Base-by-base conservation (phyloP, 371 early-diverging fungal genomes). In the Conidiobolus incongruus region DNA sequence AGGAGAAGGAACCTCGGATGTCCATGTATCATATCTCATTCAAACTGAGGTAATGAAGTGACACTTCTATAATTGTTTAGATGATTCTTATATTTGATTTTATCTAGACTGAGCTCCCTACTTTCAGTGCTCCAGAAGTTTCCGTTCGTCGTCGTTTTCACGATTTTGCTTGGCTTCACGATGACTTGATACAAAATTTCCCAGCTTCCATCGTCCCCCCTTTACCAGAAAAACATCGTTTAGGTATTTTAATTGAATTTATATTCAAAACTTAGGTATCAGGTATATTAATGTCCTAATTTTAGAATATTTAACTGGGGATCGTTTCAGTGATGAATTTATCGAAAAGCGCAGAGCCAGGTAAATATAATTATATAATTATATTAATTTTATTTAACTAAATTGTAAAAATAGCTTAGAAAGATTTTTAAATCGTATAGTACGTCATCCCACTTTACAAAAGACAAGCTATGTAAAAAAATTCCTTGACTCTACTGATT, bases 91-190 rank as follows among this genome's bases (percentile, higher is more conserved):
- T 44, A 19, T 26, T 26, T 26, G 28, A 24, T 37, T n/a, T 11
- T 41, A 8, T 40, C 35, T 40, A 78, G 77, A 76, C 77, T 1
- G 54, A 55, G 1, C 40, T 77, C 22, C 60, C 57, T 30, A 56
- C 61, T 4, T 76, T 72, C 45, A 49, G 61, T 4, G 50, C 54
- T 10, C 52, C 63, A 5, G 55, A 52, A 16, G 55, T 60, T 8
- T 55, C 68, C 16, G 75, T 88, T 20, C 67, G 90, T 42, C 66
- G 92, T 48, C 69, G 95, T 45, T 95, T 78, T 61, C 81, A 77
- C 53, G 95, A 95, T 55, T 95, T 95, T 66, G 71, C 71, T 10
- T 82, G 81, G 81, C 67, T 95, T 38, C 72, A 89, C 50, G 58
- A 66, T 41, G 71, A 70, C 36, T 62, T 95, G 29, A 47, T 56